Conservation (phyloP, 176 grass and related monocot genomes). For the Oryza longistaminata region DNA sequence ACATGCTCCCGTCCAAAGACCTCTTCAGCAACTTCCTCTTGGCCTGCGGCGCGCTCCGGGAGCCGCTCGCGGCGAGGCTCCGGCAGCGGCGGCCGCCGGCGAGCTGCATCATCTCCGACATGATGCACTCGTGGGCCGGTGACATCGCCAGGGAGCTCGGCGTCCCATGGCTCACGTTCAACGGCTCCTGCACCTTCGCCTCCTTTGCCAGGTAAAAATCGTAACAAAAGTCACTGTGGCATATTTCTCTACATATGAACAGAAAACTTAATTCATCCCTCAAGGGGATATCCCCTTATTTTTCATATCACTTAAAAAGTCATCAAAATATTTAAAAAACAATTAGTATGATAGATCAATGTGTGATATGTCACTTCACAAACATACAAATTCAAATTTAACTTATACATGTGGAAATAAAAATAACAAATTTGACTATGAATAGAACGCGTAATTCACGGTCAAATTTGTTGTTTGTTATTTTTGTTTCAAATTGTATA, state of each 20-base stretch:
- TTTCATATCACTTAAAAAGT: too few relatives aligned
- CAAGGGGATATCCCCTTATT: too few relatives aligned
- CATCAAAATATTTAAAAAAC: too few relatives aligned
- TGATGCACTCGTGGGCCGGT: conserved; percentile 48
- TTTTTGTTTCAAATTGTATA: too few relatives aligned
- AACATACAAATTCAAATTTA: too few relatives aligned
- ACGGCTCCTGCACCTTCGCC: conserved; percentile 46
- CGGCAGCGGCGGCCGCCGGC: neutral
- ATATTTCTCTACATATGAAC: neutral
- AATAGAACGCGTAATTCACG: too few relatives aligned
- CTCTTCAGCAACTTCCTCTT: conserved; percentile 37
- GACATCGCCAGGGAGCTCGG: conserved; percentile 57
- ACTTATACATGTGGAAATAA: too few relatives aligned
- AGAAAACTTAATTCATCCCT: neutral
- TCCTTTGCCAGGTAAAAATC: conserved; percentile 43
- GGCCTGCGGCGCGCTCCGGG: conserved; percentile 46
- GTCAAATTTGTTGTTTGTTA: too few relatives aligned
- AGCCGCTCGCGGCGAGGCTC: conserved; percentile 47
- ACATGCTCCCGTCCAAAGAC: conserved; percentile 41
- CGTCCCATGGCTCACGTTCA: conserved; percentile 57
- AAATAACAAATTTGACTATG: too few relatives aligned
- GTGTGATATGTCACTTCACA: too few relatives aligned
- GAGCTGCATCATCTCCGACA: conserved; percentile 69
- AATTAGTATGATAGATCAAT: too few relatives aligned
- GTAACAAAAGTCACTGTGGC: neutral